Evolutionary conservation across 345 rosid species (phyloP).

Genomic region (Murraya koenigii): DNA sequence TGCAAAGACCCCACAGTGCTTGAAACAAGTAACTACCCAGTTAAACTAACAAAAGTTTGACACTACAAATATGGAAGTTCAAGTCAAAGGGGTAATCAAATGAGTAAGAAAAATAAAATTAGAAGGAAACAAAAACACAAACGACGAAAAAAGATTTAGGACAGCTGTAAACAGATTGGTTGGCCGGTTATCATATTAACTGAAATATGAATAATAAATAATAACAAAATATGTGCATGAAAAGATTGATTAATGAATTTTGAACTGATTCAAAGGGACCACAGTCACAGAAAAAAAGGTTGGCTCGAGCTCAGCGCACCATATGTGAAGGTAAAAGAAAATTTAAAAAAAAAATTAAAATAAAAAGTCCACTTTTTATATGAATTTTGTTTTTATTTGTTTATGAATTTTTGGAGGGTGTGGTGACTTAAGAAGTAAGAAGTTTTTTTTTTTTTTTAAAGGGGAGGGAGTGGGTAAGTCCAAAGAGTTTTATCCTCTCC

Average conservation of each 20-base stretch:
- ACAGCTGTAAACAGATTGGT: constrained; percentile 39
- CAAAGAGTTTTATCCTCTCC: too few species aligned
- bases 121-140: neutral
- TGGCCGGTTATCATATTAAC: constrained; percentile 31
- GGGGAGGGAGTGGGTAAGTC: too few species aligned
- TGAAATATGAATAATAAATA: neutral
- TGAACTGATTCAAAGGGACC: constrained; percentile 20
- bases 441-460: too few species aligned
- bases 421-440: neutral
- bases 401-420: neutral
- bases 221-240: neutral
- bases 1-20: constrained; percentile 25
- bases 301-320: constrained; percentile 24
- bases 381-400: neutral
- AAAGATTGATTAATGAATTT: neutral
- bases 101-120: neutral
- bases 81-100: constrained; percentile 39
- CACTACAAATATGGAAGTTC: constrained; percentile 15
- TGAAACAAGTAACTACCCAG: constrained; percentile 12
- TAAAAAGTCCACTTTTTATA: neutral
- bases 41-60: constrained; percentile 24
- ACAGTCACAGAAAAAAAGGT: neutral
- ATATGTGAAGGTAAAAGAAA: constrained; percentile 28
- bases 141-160: neutral
- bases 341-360: too few species aligned